Base-by-base conservation (phyloP, 2,329 filamentous ascomycete genomes). In the Aspergillus sp. region DNA sequence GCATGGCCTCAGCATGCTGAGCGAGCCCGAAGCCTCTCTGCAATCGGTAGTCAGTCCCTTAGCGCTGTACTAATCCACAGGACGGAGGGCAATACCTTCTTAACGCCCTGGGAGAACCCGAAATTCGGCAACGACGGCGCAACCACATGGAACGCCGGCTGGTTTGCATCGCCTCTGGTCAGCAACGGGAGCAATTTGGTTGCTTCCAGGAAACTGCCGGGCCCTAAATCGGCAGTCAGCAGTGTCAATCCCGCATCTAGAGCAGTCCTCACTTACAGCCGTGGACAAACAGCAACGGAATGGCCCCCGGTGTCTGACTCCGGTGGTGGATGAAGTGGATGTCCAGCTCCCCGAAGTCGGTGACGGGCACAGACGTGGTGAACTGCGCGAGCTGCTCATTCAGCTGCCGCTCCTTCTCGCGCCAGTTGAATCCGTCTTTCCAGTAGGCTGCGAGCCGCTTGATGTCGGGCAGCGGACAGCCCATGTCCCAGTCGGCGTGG, bases 271-370 rank as follows among this genome's bases (percentile, higher is more conserved):
- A 41, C 53, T 15, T 55, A 66, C 68, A 82, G 10, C 78, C 78
- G 49, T 83, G 79, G n/a, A 68, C 64, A 50, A 84, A 82, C 1
- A 84, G 52, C 17, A 84, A 49, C 0, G 80, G 79, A 26, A 84
- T 72, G 2, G 75, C 75, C 13, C 64, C 62, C 1, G 65, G 43
- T 2, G 61, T 61, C 2, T 56, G 48, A 43, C 70, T 75, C 32
- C 55, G 63, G 42, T 78, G 65, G 48, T 81, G 74, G 2, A 83
- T 53, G 49, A 78, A 81, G 55, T 84, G 80, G 3, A 83, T 61
- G 20, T 76, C 64, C 30, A 82, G 49, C 0, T 66, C 59, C 2
- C 67, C 75, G 43, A 78, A 81, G 0, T 71, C 75, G 8, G 74
- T 65, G 0, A 80, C 67, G 0, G 61, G 42, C 5, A 82, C 59